These are phyloP conservation scores for Striga hermonthica DNA, from an alignment of 305 asterid genomes.

Conservation along the genomic window DNA sequence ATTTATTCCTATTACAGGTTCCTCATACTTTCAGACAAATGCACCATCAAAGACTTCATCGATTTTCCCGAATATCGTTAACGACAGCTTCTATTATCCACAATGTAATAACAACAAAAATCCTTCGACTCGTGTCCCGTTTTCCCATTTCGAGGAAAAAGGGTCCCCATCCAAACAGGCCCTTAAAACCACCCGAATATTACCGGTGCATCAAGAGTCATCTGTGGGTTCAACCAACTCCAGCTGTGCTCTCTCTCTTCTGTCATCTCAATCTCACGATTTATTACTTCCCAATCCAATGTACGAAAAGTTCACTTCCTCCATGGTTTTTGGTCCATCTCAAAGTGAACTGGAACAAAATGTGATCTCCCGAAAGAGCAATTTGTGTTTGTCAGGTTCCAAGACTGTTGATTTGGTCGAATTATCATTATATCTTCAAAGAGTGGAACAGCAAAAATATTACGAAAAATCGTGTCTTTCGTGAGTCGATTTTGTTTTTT, in stretches of 20 bases:
- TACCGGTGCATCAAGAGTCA: conserved; percentile 27
- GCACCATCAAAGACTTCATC: conserved; percentile 38
- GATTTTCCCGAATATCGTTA: conserved; percentile 37
- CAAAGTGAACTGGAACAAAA: conserved; percentile 14
- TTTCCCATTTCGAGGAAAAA: conserved; percentile 23
- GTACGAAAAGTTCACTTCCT: conserved; percentile 4
- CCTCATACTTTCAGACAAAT: conserved; percentile 36
- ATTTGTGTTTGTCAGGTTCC: conserved; percentile 26
- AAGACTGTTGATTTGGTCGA: conserved; percentile 40
- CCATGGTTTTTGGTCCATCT: conserved; percentile 20
- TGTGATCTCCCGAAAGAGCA: background rate
- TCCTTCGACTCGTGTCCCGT: too few species aligned
- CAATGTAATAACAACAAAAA: background rate
- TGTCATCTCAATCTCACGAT: conserved; percentile 45
- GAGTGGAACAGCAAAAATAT: conserved; percentile 47
- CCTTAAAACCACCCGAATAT: background rate
- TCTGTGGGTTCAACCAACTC: conserved; percentile 35
- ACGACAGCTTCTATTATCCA: conserved; percentile 29
- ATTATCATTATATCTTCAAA: conserved; percentile 45
- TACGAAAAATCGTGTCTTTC: conserved; percentile 30
- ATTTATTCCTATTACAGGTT: conserved; percentile 36
- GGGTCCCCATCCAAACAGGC: conserved; percentile 31
- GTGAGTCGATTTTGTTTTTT: background rate
- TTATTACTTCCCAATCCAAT: conserved; percentile 18
- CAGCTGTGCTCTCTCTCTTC: conserved; percentile 68